Evolutionary conservation across 2,329 filamentous ascomycete species (phyloP), one percentile per base, ranked within the genome.

Genomic region (Neofusicoccum umdonicola): DNA sequence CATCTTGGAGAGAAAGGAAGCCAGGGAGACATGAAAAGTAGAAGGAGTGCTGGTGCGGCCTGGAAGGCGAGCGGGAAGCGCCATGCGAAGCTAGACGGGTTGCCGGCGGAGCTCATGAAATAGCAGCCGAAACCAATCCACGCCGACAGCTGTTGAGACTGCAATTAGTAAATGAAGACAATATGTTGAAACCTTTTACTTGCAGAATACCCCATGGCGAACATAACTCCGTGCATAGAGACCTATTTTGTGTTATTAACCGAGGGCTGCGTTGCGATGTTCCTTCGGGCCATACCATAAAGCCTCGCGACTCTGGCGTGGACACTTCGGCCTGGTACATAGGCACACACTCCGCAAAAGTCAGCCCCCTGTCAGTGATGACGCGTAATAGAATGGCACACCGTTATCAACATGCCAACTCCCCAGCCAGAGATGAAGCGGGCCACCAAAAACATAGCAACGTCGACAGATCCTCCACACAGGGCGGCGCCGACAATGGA

Each of bases 21-120:
- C 68, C 73, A 77, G 7, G 71, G 71, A 42, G 72, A 77, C 15
- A 77, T 77, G 13, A 71, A 69, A 0, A 82, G 72, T 3, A 82
- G 73, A 11, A 80, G 69, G 4, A 81, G 62, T 0, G 80, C 74
- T 17, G 78, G 78, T 3, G 76, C 69, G 37, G 71, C 74, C 67
- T 82, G 80, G 54, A 82, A 76, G 0, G 80, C 79, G 3, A 83
- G 71, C 1, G 79, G 79, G 62, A 81, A 80, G 12, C 79, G 72
- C 82, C 83, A 85, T 7, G 77, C 69, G 61, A 80, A 79, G 0
- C 71, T 70, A 1, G 74, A 73, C 9, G 71, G 66, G 0, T 73
- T 69, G 3, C 72, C 73, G 22, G 69, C 69, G 6, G 71, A 66
- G 3, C 74, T 68, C 69, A 77, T 71, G 67, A 77, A 77, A 67